Evolutionary conservation across 495 filamentous ascomycete genomes (phyloP).

Genomic region (Xylaria acuta): DNA sequence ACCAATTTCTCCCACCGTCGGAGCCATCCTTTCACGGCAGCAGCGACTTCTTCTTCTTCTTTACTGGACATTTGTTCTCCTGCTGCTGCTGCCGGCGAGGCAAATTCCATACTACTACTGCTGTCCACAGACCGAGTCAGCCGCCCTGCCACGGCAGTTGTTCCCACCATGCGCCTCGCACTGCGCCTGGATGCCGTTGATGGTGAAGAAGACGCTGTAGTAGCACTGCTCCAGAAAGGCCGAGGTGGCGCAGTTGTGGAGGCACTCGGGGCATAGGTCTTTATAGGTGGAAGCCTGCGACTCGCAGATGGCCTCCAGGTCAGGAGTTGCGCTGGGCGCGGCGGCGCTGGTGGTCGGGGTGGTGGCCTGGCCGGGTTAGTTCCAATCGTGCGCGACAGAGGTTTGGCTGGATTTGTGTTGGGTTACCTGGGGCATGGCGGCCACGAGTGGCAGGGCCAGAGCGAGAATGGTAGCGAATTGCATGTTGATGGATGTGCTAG

Average conservation of each 20-base stretch:
- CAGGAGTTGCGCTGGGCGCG: constrained; percentile 5
- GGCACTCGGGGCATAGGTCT: constrained; percentile 15
- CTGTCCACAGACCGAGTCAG: neutral
- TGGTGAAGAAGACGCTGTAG: constrained; percentile 16
- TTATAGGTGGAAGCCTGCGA: neutral
- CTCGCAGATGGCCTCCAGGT: constrained; percentile 21
- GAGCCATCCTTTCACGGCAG: neutral
- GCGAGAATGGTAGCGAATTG: constrained; percentile 22
- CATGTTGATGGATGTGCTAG: constrained; percentile 12
- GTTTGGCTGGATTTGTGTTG: no score
- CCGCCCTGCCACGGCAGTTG: neutral
- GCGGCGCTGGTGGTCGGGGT: neutral
- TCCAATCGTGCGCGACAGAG: no score
- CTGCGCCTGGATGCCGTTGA: constrained; percentile 19
- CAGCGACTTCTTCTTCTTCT: no score
- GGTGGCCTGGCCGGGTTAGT: constrained; percentile 6
- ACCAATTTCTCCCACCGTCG: neutral
- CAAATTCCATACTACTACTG: neutral
- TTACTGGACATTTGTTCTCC: no score
- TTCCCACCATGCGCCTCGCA: constrained; percentile 19
- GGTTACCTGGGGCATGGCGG: constrained; percentile 18
- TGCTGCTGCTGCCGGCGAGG: no score
- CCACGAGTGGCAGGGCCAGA: constrained; percentile 15
- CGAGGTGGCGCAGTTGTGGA: constrained; percentile 11
- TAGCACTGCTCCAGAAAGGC: neutral